Base-by-base conservation (phyloP, 108 stramenopile species). In the Cyclostephanos invisitatus region DNA sequence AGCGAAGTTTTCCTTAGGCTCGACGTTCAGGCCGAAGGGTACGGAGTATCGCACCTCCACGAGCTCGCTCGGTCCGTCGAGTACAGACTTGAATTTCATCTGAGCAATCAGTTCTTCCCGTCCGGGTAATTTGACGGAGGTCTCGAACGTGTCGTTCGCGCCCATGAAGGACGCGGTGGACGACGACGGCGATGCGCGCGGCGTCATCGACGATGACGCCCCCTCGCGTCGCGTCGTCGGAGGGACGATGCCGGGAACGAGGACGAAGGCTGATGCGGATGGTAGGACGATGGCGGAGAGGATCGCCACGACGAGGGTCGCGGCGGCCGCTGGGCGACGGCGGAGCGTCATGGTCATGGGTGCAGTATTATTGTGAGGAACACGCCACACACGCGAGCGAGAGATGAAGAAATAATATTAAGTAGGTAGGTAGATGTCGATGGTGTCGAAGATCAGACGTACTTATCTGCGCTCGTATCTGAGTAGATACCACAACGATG, bases 1-100 rank as follows among this genome's bases (percentile, higher is more conserved):
- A 10, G 86, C 87, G 59, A 90, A 64, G 49, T 79, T 77, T 1
- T 86, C 76, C 61, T 87, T 57, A 2, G 91, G 91, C 15, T 72
- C 89, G 0, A 93, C 89, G 68, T 88, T 77, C 50, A 93, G 70
- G 24, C 86, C 88, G 67, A 93, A 93, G n/a, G 92, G 92, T 0
- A 93, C 57, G 20, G 73, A 47, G 63, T 90, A 89, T 25, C 92
- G 75, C 12, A 93, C 89, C 75, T 89, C 83, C 9, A 93, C 57
- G 18, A 91, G 36, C 68, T 93, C 91, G 55, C 80, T 80, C 9
- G 87, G 85, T 10, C 66, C 85, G 22, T 77, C 70, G n/a, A 89
- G 66, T 44, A 89, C 72, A 0, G 88, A 78, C 28, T 56, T 48
- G 57, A 89, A 76, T 56, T 77, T 87, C 78, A 93, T 77, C 24